These are phyloP conservation scores for Populus hybrid DNA, from an alignment of 441 rosid genomes.

Conservation along the genomic window DNA sequence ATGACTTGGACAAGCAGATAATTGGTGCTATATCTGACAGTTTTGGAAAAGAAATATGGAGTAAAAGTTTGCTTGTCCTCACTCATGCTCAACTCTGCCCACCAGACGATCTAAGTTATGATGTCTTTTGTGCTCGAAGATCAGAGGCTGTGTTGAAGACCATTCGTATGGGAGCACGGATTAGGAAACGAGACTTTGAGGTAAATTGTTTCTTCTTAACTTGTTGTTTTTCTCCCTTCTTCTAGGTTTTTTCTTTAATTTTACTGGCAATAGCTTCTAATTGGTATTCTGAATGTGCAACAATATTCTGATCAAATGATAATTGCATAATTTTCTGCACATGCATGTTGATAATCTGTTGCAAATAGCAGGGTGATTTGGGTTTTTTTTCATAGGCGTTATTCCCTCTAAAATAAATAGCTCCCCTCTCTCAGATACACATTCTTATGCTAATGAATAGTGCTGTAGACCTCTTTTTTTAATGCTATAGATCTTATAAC, in stretches of 20 bases:
- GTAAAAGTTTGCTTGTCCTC: slow-evolving; percentile 70
- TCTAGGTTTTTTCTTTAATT: no score
- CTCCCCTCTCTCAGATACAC: neutral
- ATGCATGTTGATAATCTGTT: neutral
- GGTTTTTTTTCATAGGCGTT: neutral
- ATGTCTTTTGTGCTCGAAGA: no score
- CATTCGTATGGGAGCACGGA: no score
- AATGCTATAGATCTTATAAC: neutral
- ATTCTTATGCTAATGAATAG: neutral
- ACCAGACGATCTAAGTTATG: no score
- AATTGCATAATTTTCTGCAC: neutral
- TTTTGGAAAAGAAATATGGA: slow-evolving; percentile 88
- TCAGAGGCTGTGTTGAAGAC: no score
- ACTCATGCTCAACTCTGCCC: no score
- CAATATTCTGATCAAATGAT: slow-evolving; percentile 7
- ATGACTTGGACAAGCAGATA: slow-evolving; percentile 87
- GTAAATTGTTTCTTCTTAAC: no score
- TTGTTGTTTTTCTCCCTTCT: no score
- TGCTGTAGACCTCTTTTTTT: no score
- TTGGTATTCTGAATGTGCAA: neutral
- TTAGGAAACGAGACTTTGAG: no score
- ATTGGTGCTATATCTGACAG: slow-evolving; percentile 64
- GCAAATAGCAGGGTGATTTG: neutral
- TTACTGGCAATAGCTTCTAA: neutral
- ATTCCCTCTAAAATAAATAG: neutral